Evolutionary conservation across 129 eudicot genomes (phyloP).

Genomic region (Chrysanthemum seticuspe): DNA sequence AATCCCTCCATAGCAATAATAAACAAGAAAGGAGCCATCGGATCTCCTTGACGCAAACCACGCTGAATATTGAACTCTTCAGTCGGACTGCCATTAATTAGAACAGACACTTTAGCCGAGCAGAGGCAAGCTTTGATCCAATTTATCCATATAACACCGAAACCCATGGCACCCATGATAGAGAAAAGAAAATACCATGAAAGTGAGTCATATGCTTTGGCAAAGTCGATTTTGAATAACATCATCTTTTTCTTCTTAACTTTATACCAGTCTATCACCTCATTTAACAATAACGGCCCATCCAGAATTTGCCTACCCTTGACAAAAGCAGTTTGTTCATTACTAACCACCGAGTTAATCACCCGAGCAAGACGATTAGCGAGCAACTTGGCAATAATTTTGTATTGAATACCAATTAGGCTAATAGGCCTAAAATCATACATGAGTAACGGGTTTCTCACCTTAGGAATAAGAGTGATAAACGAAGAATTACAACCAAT

Average conservation of each 20-base stretch:
- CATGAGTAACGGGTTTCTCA: neutral
- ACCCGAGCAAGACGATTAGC: neutral
- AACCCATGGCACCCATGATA: too few relatives aligned
- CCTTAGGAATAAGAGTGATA: neutral
- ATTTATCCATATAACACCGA: too few relatives aligned
- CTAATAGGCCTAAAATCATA: neutral
- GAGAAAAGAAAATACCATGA: too few relatives aligned
- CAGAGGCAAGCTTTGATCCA: neutral
- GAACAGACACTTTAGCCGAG: neutral
- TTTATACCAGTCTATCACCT: too few relatives aligned
- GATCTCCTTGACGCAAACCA: neutral
- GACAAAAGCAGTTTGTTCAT: neutral
- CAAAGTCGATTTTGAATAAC: too few relatives aligned
- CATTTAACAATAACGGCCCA: neutral
- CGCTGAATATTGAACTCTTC: neutral
- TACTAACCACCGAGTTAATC: neutral
- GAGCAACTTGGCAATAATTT: neutral
- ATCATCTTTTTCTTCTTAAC: too few relatives aligned
- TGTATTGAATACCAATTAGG: neutral
- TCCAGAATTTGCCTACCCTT: neutral
- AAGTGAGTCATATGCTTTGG: too few relatives aligned
- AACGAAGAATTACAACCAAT: neutral
- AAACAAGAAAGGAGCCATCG: neutral
- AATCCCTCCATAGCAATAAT: too few relatives aligned
- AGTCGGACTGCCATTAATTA: neutral